phyloP scores from a whole-genome alignment of 306 rosid genomes.

The Fagus crenata region DNA sequence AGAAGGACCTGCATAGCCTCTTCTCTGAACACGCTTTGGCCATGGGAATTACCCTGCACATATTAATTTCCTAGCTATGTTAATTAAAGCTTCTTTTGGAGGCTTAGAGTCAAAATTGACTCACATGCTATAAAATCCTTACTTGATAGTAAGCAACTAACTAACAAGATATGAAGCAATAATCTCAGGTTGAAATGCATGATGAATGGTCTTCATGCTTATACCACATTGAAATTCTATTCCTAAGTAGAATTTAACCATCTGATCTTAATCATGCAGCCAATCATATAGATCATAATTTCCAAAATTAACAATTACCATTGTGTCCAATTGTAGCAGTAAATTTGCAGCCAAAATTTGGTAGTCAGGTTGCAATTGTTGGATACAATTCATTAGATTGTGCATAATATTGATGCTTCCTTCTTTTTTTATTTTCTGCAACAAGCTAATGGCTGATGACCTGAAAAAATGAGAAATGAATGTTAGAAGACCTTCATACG shows the following conservation, averaged over 20 bases:
- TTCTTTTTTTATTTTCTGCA: constrained; percentile 60
- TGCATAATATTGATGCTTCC: constrained; percentile 50
- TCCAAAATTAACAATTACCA: constrained; percentile 35
- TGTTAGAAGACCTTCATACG: constrained; percentile 22
- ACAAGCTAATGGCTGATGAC: constrained; percentile 58
- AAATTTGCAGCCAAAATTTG: constrained; percentile 69
- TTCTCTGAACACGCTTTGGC: constrained; percentile 48
- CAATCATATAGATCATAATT: not conserved
- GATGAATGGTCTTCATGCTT: not conserved
- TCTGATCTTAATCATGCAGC: not conserved
- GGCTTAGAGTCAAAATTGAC: constrained; percentile 6
- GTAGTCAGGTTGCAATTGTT: constrained; percentile 60
- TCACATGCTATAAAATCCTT: not conserved
- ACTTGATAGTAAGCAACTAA: not conserved
- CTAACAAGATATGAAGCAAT: not conserved
- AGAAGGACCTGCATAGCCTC: constrained; percentile 59
- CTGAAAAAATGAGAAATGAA: constrained; percentile 30
- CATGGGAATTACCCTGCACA: constrained; percentile 50
- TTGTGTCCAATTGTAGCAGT: constrained; percentile 58
- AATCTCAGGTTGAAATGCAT: not conserved
- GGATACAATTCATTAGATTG: constrained; percentile 53
- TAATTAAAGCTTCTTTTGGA: constrained; percentile 19
- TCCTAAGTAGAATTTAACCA: not conserved
- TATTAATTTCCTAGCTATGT: not conserved
- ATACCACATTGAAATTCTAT: not conserved